phyloP scores from a whole-genome alignment of 306 rosid species.

The Vigna hirtella region DNA sequence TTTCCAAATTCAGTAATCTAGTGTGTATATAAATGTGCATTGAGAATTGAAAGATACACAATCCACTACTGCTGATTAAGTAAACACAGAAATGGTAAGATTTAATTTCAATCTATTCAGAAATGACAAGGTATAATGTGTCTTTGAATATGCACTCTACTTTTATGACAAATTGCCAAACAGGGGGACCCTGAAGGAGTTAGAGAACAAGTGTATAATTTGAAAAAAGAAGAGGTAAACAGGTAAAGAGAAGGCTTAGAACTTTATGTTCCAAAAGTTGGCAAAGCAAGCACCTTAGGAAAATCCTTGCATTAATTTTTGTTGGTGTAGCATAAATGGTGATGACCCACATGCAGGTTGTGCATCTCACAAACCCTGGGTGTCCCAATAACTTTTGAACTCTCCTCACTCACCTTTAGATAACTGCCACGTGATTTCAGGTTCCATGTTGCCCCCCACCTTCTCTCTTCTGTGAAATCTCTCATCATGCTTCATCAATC shows the following conservation, averaged over 20 bases:
- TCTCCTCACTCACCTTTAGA: conserved; percentile 42
- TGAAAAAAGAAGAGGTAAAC: conserved; percentile 39
- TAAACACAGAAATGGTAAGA: not conserved
- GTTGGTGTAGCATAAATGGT: conserved; percentile 39
- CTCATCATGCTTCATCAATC: conserved; percentile 25
- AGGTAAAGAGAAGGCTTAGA: conserved; percentile 33
- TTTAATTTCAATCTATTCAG: not conserved
- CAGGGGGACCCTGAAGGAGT: conserved; percentile 28
- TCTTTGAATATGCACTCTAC: not conserved
- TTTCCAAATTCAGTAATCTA: not conserved
- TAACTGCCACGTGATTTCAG: conserved; percentile 61
- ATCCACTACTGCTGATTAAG: not conserved
- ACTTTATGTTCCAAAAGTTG: conserved; percentile 36
- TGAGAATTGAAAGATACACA: not conserved
- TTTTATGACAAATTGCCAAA: conserved; percentile 17
- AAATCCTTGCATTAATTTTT: conserved; percentile 41
- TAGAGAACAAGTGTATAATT: conserved; percentile 31
- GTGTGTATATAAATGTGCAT: not conserved
- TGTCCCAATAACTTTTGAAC: conserved; percentile 47
- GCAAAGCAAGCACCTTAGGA: conserved; percentile 31
- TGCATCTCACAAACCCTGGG: conserved; percentile 34
- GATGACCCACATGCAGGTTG: conserved; percentile 51
- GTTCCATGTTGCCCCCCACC: conserved; percentile 33
- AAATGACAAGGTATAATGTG: not conserved
- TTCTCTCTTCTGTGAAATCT: not conserved